Percentiles rank a stretch among this genome's conserved stretches.
Evolutionary conservation across 2,329 filamentous ascomycete genomes (phyloP).

Genomic region (Sordariomycetes sp.): DNA sequence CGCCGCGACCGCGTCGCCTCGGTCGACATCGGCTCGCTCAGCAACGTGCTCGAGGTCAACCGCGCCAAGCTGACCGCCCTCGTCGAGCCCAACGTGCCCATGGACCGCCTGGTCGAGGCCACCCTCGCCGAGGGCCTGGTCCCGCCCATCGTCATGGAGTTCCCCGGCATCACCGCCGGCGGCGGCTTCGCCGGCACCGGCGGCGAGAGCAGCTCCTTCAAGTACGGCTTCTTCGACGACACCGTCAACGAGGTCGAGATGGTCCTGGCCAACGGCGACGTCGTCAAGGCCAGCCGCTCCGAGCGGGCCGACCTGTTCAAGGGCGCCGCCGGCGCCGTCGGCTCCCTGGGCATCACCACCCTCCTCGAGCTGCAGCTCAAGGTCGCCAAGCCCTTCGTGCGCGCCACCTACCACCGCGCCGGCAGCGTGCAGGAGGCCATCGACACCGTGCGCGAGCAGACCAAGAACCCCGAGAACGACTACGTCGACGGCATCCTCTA

Average conservation of each 20-base stretch:
- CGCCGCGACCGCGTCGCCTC: conserved; percentile 21
- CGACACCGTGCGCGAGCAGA: conserved; percentile 35
- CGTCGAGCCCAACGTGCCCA: conserved; percentile 66
- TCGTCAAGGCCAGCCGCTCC: conserved; percentile 38
- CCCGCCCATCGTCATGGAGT: conserved; percentile 66
- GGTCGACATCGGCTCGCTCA: conserved; percentile 57
- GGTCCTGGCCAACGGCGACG: conserved; percentile 55
- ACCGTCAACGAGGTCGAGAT: conserved; percentile 56
- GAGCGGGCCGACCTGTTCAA: conserved; percentile 47
- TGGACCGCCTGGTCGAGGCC: conserved; percentile 58
- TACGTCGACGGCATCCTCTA: conserved; percentile 69
- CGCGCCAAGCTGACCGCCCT: conserved; percentile 43
- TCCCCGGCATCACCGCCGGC: conserved; percentile 64
- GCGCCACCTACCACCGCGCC: conserved; percentile 49
- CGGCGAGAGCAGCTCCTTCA: conserved; percentile 60
- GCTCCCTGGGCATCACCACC: conserved; percentile 58
- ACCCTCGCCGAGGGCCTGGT: conserved; percentile 56
- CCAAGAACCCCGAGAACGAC: conserved; percentile 36
- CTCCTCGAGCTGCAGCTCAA: conserved; percentile 54
- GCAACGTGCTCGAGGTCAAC: conserved; percentile 55
- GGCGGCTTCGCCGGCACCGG: conserved; percentile 62
- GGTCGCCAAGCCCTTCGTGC: conserved; percentile 49
- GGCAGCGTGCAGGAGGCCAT: conserved; percentile 35
- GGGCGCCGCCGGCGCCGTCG: conserved; percentile 56
- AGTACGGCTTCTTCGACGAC: conserved; percentile 61